Evolutionary conservation across 495 filamentous ascomycete species (phyloP).

Genomic region (Penicillium bialowiezense): DNA sequence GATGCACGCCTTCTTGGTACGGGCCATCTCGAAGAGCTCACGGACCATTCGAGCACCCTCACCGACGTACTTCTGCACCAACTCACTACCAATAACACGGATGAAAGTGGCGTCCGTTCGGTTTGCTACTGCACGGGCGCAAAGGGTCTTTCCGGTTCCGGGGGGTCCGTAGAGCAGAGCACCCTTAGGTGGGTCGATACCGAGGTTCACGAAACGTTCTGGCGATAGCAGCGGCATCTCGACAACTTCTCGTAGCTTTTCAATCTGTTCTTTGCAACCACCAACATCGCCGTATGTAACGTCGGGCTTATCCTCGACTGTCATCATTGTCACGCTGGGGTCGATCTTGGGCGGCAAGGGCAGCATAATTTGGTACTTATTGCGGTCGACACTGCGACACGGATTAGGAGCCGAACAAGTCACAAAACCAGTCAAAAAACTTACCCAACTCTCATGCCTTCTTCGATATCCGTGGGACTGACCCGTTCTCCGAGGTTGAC

Average conservation of each 20-base stretch:
- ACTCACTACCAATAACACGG: slow-evolving; percentile 92
- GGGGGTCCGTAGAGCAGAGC: slow-evolving; percentile 95
- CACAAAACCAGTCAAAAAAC: slow-evolving; percentile 12
- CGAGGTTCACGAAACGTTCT: slow-evolving; percentile 93
- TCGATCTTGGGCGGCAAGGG: slow-evolving; percentile 99
- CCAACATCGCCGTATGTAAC: slow-evolving; percentile 99
- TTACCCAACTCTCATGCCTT: slow-evolving; percentile 94
- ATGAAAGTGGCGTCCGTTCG: slow-evolving; percentile 98
- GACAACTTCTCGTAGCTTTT: slow-evolving; percentile 97
- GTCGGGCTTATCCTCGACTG: slow-evolving; percentile 98
- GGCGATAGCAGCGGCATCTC: slow-evolving; percentile 97
- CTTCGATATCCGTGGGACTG: slow-evolving; percentile 97
- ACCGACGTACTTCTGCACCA: slow-evolving; percentile 98
- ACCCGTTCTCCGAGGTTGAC: slow-evolving; percentile 97
- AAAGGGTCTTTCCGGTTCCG: slow-evolving; percentile 97
- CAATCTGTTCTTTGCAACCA: slow-evolving; percentile 98
- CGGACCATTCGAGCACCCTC: slow-evolving; percentile 98
- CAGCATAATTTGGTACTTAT: slow-evolving; percentile 97
- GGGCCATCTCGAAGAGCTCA: slow-evolving; percentile 98
- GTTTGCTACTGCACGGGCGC: slow-evolving; percentile 95
- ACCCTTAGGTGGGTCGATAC: slow-evolving; percentile 98
- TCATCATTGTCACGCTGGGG: slow-evolving; percentile 99
- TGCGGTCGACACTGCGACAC: slow-evolving; percentile 77
- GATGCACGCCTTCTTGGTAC: slow-evolving; percentile 99
- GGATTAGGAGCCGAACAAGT: slow-evolving; percentile 11